Evolutionary conservation across 2,329 filamentous ascomycete species (phyloP), one percentile per base, ranked within the genome.

Genomic region (Emergomyces orientalis): DNA sequence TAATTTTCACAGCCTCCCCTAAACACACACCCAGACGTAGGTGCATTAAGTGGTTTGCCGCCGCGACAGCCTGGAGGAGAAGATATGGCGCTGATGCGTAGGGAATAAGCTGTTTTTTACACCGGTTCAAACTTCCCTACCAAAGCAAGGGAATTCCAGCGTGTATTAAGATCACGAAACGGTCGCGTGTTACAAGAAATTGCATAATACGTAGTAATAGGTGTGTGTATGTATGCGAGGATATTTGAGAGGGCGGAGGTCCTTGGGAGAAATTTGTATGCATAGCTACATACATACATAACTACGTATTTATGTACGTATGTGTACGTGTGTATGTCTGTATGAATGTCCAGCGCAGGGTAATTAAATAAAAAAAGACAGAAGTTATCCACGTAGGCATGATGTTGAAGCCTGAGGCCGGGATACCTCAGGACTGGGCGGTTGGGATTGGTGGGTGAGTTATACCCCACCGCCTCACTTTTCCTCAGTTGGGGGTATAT

Each of bases 381-480:
- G 27, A 11, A 25, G 25, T 54, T 19, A 37, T 39, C 54, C 54
- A 56, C 54, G 34, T 39, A 37, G n/a, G n/a, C 5, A 30, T 22
- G 52, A 1, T 13, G n/a, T 39, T 25, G 52, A 39, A 39, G 25
- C 52, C 52, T 56, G 52, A 39, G 52, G 52, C 52, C 37, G 9
- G 13, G 39, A 56, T n/a, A 22, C 4, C 32, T 39, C 17, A 37
- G 30, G 52, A 30, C 30, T 37, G 52, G n/a, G n/a, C 22, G 6
- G n/a, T 11, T 27, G 11, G 13, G 32, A 56, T 14, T 39, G 39
- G 54, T 13, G 32, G n/a, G n/a, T 22, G 34, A 39, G 14, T 11
- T 39, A 41, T 56, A 39, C 19, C 7, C 32, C 34, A n/a, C n/a
- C 54, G 54, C 54, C 54, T 56, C 54, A 56, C 54, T 56, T 56